Conservation (phyloP, 2,329 filamentous ascomycete species). For the Ascochyta viciae-villosae region DNA sequence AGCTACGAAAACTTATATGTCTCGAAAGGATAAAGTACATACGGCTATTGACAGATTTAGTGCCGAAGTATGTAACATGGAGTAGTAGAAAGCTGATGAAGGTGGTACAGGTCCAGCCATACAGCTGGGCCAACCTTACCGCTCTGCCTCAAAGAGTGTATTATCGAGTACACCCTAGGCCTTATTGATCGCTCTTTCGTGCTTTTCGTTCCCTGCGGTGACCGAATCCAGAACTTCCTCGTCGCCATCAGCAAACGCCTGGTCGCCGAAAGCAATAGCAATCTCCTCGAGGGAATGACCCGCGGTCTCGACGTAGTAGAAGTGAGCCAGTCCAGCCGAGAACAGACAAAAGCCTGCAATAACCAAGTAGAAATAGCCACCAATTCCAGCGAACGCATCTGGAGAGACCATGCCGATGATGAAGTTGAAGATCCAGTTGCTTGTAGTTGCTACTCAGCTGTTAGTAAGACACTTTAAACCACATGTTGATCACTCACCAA, state of each 20-base stretch:
- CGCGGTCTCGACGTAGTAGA: slow-evolving; percentile 54
- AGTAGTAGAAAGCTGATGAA: no score
- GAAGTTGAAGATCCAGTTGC: slow-evolving; percentile 51
- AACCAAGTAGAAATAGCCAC: slow-evolving; percentile 54
- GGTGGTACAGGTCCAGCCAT: no score
- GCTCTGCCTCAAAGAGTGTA: not conserved
- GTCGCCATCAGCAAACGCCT: slow-evolving; percentile 46
- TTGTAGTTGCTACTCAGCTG: slow-evolving; percentile 37
- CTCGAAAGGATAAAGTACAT: no score
- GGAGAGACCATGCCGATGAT: slow-evolving; percentile 53
- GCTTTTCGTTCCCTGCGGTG: slow-evolving; percentile 19
- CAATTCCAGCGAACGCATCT: slow-evolving; percentile 52
- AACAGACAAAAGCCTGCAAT: slow-evolving; percentile 54
- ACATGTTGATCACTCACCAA: slow-evolving; percentile 12
- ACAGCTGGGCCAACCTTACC: no score
- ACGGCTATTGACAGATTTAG: no score
- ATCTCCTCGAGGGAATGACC: slow-evolving; percentile 50
- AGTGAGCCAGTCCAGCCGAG: slow-evolving; percentile 46
- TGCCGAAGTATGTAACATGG: no score
- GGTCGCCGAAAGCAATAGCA: slow-evolving; percentile 52
- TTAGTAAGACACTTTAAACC: not conserved
- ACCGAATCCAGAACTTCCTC: slow-evolving; percentile 25
- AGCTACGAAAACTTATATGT: no score
- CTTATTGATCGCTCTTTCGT: slow-evolving; percentile 2
- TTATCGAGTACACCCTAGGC: not conserved